A percentile compares a stretch with the other conserved stretches of the same genome.
phyloP scores from a whole-genome alignment of 768 basidiomycete genomes.

The Termitomyces sp. region DNA sequence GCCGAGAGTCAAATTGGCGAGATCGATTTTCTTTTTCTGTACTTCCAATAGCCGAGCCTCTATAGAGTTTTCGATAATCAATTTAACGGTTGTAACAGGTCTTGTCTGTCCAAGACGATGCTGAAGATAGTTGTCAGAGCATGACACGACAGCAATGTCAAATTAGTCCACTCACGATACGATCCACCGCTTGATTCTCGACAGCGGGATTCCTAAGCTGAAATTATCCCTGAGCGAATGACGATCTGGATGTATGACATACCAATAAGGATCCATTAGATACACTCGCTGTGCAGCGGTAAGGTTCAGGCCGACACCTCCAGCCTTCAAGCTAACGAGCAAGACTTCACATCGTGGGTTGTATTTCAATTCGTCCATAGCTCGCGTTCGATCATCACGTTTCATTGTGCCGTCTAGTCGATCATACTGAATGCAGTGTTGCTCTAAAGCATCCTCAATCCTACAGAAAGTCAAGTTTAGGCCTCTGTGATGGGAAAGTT shows the following conservation, averaged over 20 bases:
- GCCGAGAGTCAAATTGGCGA: conserved; percentile 93
- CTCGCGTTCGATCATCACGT: conserved; percentile 85
- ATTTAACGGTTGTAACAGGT: conserved; percentile 87
- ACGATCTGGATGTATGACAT: conserved; percentile 13
- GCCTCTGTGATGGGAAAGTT: conserved; percentile 1
- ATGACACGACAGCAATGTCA: not conserved
- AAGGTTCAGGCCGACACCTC: conserved; percentile 94
- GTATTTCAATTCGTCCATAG: conserved; percentile 89
- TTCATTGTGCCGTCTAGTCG: conserved; percentile 98
- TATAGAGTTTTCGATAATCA: conserved; percentile 93
- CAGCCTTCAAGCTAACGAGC: conserved; percentile 93
- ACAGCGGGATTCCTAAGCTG: conserved; percentile 86
- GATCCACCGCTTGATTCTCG: conserved; percentile 97
- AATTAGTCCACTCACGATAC: conserved; percentile 64
- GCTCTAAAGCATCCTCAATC: conserved; percentile 86
- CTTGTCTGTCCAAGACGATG: conserved; percentile 95
- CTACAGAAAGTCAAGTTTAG: conserved; percentile 33
- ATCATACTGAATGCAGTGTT: conserved; percentile 81
- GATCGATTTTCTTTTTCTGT: conserved; percentile 89
- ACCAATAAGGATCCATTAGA: conserved; percentile 98
- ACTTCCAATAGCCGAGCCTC: conserved; percentile 91
- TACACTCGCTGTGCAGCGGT: conserved; percentile 94
- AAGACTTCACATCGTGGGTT: conserved; percentile 92
- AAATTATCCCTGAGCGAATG: not conserved
- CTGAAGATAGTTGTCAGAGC: conserved; percentile 34